Evolutionary conservation across 176 grass and related monocot species (phyloP).

Genomic region (Aechmea fasciata): DNA sequence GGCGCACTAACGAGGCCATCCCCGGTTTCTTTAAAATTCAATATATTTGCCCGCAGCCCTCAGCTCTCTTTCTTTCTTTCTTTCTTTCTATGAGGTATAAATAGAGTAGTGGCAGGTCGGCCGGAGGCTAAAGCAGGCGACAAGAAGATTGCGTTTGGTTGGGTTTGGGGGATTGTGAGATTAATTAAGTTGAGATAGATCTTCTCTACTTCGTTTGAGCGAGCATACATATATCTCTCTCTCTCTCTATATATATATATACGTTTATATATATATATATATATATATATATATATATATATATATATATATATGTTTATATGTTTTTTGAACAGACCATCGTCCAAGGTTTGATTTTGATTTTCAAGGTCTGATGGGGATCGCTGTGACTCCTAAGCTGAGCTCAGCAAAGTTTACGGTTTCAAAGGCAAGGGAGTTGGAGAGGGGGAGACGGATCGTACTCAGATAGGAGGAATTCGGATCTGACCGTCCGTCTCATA

Average conservation of each 20-base stretch:
- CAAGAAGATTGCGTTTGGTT: too few relatives aligned
- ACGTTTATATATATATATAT: too few relatives aligned
- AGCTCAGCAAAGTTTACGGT: neutral
- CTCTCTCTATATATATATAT: too few relatives aligned
- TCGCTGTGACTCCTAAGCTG: neutral
- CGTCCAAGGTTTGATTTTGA: neutral
- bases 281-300: neutral
- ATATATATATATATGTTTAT: neutral
- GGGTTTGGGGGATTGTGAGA: too few relatives aligned
- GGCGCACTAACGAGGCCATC: neutral
- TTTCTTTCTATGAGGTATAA: neutral
- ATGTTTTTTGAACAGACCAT: neutral
- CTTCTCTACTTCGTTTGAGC: too few relatives aligned
- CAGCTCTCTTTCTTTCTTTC: neutral
- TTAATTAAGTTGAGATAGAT: too few relatives aligned
- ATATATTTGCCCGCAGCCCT: too few relatives aligned
- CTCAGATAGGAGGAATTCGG: neutral
- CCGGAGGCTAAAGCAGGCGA: too few relatives aligned
- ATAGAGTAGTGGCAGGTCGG: too few relatives aligned
- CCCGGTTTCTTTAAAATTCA: neutral
- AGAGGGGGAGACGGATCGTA: neutral
- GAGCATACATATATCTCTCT: too few relatives aligned
- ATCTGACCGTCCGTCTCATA: neutral
- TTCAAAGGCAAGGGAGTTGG: neutral
- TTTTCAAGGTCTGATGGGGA: neutral